phyloP scores from a whole-genome alignment of 768 basidiomycete genomes.

The Kwoniella sp. region DNA sequence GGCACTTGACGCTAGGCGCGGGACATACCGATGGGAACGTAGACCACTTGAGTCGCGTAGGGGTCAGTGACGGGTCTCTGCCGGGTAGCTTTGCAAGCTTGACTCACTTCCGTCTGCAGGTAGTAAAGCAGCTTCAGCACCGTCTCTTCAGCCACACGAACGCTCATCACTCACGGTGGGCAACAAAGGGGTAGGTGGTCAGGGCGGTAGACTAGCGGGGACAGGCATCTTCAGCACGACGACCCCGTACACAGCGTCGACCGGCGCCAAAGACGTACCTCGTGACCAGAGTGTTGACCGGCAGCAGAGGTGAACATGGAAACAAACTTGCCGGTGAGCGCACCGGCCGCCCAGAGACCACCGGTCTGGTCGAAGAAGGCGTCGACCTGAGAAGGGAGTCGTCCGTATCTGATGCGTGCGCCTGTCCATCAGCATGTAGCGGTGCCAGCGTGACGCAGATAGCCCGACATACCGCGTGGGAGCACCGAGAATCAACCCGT shows the following conservation, averaged over 20 bases:
- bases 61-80: background rate
- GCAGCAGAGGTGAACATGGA: conserved; percentile 70
- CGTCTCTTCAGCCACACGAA: background rate
- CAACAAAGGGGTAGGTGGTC: conserved; percentile 57
- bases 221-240: background rate
- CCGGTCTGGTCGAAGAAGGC: conserved; percentile 65
- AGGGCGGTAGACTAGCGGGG: conserved; percentile 44
- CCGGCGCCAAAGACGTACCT: conserved; percentile 18
- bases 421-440: background rate
- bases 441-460: background rate
- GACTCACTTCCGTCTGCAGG: conserved; percentile 27
- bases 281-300: conserved; percentile 69
- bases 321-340: conserved; percentile 63
- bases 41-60: conserved; percentile 19
- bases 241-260: background rate
- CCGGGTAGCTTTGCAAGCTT: background rate
- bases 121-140: background rate
- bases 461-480: conserved; percentile 30
- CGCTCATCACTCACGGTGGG: conserved; percentile 54
- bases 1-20: background rate
- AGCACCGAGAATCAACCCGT: conserved; percentile 68
- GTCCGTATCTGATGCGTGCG: conserved; percentile 52
- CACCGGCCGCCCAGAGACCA: conserved; percentile 51
- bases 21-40: conserved; percentile 58
- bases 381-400: conserved; percentile 44